These are phyloP conservation scores for Paraconiothyrium sp. DNA, from an alignment of 2,329 filamentous ascomycete genomes.

Conservation along the genomic window DNA sequence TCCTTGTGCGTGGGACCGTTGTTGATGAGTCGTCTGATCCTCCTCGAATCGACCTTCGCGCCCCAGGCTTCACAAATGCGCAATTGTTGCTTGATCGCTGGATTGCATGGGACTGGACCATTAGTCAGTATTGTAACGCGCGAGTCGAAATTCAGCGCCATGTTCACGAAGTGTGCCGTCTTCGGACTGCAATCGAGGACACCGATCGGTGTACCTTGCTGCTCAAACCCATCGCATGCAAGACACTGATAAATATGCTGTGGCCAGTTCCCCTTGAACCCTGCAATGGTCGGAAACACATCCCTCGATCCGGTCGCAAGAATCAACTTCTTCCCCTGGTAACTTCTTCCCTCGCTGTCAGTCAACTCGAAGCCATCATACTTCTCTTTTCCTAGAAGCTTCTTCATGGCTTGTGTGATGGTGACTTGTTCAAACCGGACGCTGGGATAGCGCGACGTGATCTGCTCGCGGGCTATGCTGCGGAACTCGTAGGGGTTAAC, in stretches of 20 bases:
- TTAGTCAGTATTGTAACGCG: constrained; percentile 42
- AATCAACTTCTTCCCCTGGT: constrained; percentile 63
- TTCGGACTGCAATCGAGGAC: constrained; percentile 36
- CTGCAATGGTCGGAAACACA: constrained; percentile 59
- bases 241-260: constrained; percentile 63
- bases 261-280: constrained; percentile 65
- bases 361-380: constrained; percentile 49
- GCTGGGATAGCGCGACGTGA: constrained; percentile 49
- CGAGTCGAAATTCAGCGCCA: constrained; percentile 38
- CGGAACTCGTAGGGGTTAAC: constrained; percentile 38
- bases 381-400: constrained; percentile 29
- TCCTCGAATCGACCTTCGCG: constrained; percentile 37
- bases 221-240: constrained; percentile 69
- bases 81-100: constrained; percentile 31
- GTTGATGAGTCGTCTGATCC: constrained; percentile 36
- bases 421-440: constrained; percentile 42
- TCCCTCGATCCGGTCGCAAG: constrained; percentile 66
- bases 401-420: constrained; percentile 34
- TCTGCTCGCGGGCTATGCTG: constrained; percentile 44
- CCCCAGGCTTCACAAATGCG: constrained; percentile 32
- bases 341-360: constrained; percentile 56
- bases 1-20: constrained; percentile 36
- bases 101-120: constrained; percentile 23
- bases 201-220: constrained; percentile 54
- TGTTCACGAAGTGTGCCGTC: constrained; percentile 35